Base-by-base conservation (phyloP, 2,329 filamentous ascomycete species). In the Phialophora chinensis region DNA sequence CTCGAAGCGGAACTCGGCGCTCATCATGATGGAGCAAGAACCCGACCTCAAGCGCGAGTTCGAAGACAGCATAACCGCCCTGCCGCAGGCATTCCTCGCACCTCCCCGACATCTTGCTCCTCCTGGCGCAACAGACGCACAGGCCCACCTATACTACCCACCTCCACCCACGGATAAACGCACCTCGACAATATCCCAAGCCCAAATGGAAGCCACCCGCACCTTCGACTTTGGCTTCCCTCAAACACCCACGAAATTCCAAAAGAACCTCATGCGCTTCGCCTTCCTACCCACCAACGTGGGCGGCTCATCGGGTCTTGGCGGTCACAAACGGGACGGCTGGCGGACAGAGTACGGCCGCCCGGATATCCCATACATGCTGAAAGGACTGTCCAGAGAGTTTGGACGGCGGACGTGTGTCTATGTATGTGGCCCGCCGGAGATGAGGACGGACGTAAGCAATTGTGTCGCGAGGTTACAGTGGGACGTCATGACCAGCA, bases 321-420 rank as follows among this genome's bases (percentile, higher is more conserved):
- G 53, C 29, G 53, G 53, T 1, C 44, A 64, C 7, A 63, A 82
- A 71, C 82, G 82, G 60, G 90, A 92, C 71, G 91, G 93, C 62
- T 97, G 94, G 92, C 91, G 87, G 70, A 92, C 95, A 14, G 93
- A 97, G 79, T 97, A 97, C 77, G 93, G 93, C 20, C 87, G 94
- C 0, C 94, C 94, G 0, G 90, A 97, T 72, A 86, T 98, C 42
- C 90, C 91, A 0, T 94, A 90, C 77, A 92, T 96, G 87, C 85
- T 98, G 62, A 89, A 87, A 74, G 88, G 95, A 70, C 90, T 93
- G 86, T 91, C 91, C 4, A 88, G 87, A 25, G 90, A 88, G n/a
- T 90, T 96, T 65, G 93, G 94, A 1, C 84, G 90, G 53, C 83
- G 92, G 65, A 93, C 92, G 2, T 94, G 92, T 72, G 91, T 97